Evolutionary conservation across 192 early-diverging fungal species (phyloP), one percentile per base, ranked within the genome.

Genomic region (Dissophora ornata): DNA sequence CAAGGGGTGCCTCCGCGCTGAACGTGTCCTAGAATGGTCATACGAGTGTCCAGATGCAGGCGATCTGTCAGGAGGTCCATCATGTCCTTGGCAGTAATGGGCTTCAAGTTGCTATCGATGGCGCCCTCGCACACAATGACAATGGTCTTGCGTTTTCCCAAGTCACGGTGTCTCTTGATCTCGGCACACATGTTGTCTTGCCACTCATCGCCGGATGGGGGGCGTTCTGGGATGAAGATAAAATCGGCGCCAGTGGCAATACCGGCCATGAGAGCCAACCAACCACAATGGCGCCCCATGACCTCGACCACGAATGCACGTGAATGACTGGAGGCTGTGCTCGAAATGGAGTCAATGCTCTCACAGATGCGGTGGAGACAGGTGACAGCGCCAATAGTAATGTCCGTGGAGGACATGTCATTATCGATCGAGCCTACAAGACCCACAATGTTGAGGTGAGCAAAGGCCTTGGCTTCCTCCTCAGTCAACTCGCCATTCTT

Each of bases 391-490:
- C 97, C 97, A 67, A 99, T 99, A 6, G 97, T 99, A 68, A 97
- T 95, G 66, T 99, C 97, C 1, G 92, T 91, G 22, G 84, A 86
- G 22, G 88, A 85, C 86, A 93, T 87, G 67, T 99, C 97, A 49
- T 99, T 99, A 82, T 99, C 97, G 65, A 99, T 99, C 4, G 93
- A 95, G 10, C 97, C 96, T 13, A 99, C 97, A 57, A 99, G 81
- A 6, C 97, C 97, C 19, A 99, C 97, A 74, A 99, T 97, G 42
- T 92, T 96, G 63, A 99, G 86, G 56, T 91, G 80, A 6, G 83
- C 68, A 66, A 90, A 86, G 18, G 78, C 73, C 12, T 79, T 69
- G n/a, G 84, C 90, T 38, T 92, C 88, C 13, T 86, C 87, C 16
- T 62, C 29, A 0, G 81, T 87, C 46, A 97, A 84, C 19, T 69